Base-by-base conservation (phyloP, 306 rosid species). In the Luffa aegyptiaca region DNA sequence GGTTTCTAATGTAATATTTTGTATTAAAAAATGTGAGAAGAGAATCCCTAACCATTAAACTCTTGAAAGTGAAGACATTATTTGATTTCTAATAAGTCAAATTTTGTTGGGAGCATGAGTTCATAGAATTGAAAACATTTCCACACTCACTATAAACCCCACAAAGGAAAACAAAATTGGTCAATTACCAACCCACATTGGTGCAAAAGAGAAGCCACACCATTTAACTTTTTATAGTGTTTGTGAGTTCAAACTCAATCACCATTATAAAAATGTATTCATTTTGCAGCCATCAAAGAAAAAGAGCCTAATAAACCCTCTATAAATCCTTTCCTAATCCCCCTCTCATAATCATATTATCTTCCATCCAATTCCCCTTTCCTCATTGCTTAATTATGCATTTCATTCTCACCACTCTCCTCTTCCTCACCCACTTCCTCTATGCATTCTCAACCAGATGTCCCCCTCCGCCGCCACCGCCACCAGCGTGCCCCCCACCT, bases 321-420 rank as follows among this genome's bases (percentile, higher is more conserved):
- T 74, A 74, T 74, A 74, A 33, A 51, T 49, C 78, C 2, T 51
- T 51, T 16, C 44, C 62, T 14, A 49, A 74, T 74, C 46, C n/a
- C 4, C 26, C 21, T 48, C 78, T 33, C 46, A 51, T 49, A 3
- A 33, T 16, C 78, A 73, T 9, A 5, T 5, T 49, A 49, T 49
- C 45, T 36, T 71, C 55, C 57, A 6, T 46, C 77, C 77, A 73
- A 33, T 33, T 37, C 37, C 33, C 10, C 77, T 12, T 48, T 18
- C 45, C 52, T 1, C 39, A 71, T 31, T 71, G 41, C 42, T 11
- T 74, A 51, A 74, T 74, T 49, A 74, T 74, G 78, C 78, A 31
- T 16, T 33, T 74, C 78, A 49, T 49, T 33, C 78, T 74, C 78
- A 74, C 26, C 78, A 74, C 21, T 51, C 20, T 74, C 62, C 44